A percentile compares a stretch with the other conserved stretches of the same genome.
Conservation (phyloP, 495 filamentous ascomycete genomes). For the Neurospora pannonica region DNA sequence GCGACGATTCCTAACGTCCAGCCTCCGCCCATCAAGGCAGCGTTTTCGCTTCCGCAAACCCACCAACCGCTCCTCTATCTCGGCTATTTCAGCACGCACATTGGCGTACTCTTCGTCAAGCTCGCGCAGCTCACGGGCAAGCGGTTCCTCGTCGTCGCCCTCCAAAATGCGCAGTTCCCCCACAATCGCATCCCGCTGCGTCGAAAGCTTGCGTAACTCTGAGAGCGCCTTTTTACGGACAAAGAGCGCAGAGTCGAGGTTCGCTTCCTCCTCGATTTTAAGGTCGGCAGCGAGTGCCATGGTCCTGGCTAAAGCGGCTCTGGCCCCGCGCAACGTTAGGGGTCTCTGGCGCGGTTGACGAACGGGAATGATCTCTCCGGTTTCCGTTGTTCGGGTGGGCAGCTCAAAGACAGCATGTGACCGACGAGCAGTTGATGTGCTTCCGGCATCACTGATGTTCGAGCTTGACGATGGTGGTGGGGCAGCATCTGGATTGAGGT, state of each 20-base stretch:
- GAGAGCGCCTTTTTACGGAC: slow-evolving; percentile 49
- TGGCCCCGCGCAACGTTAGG: slow-evolving; percentile 54
- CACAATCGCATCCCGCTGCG: slow-evolving; percentile 37
- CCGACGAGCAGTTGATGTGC: slow-evolving; percentile 25
- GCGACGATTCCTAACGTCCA: slow-evolving; percentile 49
- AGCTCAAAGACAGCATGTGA: slow-evolving; percentile 19
- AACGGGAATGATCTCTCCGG: slow-evolving; percentile 45
- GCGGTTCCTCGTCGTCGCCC: slow-evolving; percentile 29
- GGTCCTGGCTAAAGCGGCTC: slow-evolving; percentile 58
- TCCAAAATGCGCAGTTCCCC: slow-evolving; percentile 32
- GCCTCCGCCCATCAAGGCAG: slow-evolving; percentile 50
- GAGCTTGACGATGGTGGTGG: neutral
- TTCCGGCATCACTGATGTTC: slow-evolving; percentile 24
- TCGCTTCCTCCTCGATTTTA: slow-evolving; percentile 59
- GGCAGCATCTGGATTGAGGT: slow-evolving; percentile 13
- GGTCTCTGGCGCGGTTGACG: slow-evolving; percentile 50
- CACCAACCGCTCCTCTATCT: slow-evolving; percentile 51
- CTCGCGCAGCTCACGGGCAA: slow-evolving; percentile 50
- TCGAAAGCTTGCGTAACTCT: slow-evolving; percentile 51
- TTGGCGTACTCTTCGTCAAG: slow-evolving; percentile 40
- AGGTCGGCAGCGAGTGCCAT: slow-evolving; percentile 65
- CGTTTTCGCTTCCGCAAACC: slow-evolving; percentile 56
- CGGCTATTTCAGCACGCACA: slow-evolving; percentile 51
- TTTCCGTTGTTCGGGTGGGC: slow-evolving; percentile 14
- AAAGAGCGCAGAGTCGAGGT: slow-evolving; percentile 47